Percentiles rank a stretch among this genome's conserved stretches.
Evolutionary conservation across 139 green algal genomes (phyloP).

Genomic region (Monoraphidium neglectum): DNA sequence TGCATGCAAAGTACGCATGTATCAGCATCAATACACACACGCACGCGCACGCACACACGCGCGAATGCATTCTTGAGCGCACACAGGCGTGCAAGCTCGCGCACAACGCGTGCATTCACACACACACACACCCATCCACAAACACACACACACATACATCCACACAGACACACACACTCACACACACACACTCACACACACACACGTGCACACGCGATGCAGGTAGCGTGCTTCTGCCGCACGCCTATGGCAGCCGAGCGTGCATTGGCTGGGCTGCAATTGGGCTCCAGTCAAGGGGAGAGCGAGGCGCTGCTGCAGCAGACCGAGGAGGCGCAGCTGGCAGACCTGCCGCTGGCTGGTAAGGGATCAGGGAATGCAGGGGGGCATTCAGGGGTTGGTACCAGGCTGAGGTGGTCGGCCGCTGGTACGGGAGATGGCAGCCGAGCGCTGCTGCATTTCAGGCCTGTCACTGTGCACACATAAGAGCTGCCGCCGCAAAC

Average conservation of each 20-base stretch:
- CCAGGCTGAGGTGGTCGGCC: no score
- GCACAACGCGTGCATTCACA: no score
- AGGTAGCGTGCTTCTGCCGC: slow-evolving; percentile 71
- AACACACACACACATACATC: no score
- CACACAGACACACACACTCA: not conserved
- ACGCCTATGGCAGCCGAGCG: slow-evolving; percentile 67
- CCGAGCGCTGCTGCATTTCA: no score
- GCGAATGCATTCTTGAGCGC: no score
- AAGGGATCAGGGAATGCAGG: not conserved
- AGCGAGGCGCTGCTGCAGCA: slow-evolving; percentile 72
- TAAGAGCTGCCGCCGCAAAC: slow-evolving; percentile 3
- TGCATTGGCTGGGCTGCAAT: slow-evolving; percentile 34
- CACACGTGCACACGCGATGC: not conserved
- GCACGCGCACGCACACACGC: no score
- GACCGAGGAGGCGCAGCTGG: slow-evolving; percentile 64
- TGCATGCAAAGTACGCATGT: no score
- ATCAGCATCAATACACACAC: no score
- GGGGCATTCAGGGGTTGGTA: no score
- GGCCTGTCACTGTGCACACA: not conserved
- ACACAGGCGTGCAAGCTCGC: no score
- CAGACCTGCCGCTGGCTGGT: slow-evolving; percentile 32
- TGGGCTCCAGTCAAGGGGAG: slow-evolving; percentile 50
- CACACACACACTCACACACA: not conserved
- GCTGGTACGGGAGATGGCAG: no score
- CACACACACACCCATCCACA: no score